Evolutionary conservation across 108 stramenopile species (phyloP).

Genomic region (Nitzschia sp.): DNA sequence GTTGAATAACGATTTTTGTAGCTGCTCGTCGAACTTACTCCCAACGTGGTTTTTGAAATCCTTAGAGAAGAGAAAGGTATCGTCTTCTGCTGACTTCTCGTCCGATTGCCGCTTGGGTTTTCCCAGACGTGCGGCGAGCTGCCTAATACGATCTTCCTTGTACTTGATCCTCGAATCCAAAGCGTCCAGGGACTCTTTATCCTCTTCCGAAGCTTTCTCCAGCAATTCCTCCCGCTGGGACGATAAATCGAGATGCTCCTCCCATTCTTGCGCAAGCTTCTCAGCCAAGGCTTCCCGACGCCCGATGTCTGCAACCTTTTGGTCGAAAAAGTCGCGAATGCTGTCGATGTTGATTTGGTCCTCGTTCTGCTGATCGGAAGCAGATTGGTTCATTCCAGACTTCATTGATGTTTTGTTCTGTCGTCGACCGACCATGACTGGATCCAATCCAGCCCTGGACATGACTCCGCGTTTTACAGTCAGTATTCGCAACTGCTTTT

Average conservation of each 20-base stretch:
- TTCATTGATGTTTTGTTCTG: constrained; percentile 1
- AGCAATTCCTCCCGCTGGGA: constrained; percentile 32
- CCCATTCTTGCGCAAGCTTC: constrained; percentile 73
- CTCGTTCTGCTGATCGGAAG: background rate
- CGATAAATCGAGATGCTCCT: constrained; percentile 60
- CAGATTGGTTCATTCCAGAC: background rate
- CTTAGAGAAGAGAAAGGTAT: constrained; percentile 42
- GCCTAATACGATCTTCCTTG: constrained; percentile 65
- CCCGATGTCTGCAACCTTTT: constrained; percentile 57
- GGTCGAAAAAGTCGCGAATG: constrained; percentile 57
- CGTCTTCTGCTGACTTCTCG: constrained; percentile 4
- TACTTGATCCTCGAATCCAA: constrained; percentile 53
- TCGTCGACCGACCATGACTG: constrained; percentile 55
- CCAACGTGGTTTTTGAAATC: constrained; percentile 38
- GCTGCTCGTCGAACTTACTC: constrained; percentile 12
- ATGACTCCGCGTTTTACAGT: constrained; percentile 65
- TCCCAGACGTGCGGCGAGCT: constrained; percentile 49
- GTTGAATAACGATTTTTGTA: background rate
- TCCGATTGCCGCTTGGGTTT: constrained; percentile 17
- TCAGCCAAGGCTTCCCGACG: constrained; percentile 60
- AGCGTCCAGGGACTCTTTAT: constrained; percentile 27
- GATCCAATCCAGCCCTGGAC: constrained; percentile 66
- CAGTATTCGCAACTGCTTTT: constrained; percentile 61
- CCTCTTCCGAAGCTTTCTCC: constrained; percentile 5
- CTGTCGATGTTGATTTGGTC: constrained; percentile 22